Conservation (phyloP, 2,329 filamentous ascomycete species). For the Thelonectria discophora region DNA sequence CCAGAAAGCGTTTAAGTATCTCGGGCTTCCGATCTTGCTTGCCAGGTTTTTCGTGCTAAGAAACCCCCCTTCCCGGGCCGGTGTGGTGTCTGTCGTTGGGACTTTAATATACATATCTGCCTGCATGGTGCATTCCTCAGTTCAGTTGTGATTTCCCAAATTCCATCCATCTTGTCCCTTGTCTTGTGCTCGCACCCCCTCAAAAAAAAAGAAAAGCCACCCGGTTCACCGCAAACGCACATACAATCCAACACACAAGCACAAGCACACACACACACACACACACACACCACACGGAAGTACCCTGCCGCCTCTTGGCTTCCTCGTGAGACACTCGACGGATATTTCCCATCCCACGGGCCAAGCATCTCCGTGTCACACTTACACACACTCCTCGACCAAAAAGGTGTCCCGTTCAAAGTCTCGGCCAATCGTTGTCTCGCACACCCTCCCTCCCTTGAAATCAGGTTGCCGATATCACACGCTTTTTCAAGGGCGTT, state of each 20-base stretch:
- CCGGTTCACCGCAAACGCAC: no score
- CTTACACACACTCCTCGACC: not conserved
- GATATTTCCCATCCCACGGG: no score
- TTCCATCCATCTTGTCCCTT: not conserved
- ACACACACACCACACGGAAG: not conserved
- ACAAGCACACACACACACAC: not conserved
- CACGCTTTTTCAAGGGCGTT: not conserved
- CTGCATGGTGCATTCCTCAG: conserved; percentile 18
- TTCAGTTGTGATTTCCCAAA: no score
- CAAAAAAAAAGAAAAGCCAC: no score
- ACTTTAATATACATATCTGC: conserved; percentile 5
- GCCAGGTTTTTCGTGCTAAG: no score
- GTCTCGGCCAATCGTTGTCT: not conserved
- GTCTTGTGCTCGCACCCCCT: no score
- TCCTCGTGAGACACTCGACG: not conserved
- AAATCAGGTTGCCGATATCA: not conserved
- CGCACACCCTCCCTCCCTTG: no score
- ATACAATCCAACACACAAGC: not conserved
- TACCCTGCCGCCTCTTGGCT: not conserved
- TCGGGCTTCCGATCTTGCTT: no score
- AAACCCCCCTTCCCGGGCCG: no score
- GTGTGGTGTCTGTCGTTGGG: no score
- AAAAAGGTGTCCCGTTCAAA: not conserved
- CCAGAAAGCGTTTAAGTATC: conserved; percentile 4
- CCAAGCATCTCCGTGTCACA: not conserved